phyloP scores from a whole-genome alignment of 129 eudicot species.

The Helichrysum umbraculigerum region DNA sequence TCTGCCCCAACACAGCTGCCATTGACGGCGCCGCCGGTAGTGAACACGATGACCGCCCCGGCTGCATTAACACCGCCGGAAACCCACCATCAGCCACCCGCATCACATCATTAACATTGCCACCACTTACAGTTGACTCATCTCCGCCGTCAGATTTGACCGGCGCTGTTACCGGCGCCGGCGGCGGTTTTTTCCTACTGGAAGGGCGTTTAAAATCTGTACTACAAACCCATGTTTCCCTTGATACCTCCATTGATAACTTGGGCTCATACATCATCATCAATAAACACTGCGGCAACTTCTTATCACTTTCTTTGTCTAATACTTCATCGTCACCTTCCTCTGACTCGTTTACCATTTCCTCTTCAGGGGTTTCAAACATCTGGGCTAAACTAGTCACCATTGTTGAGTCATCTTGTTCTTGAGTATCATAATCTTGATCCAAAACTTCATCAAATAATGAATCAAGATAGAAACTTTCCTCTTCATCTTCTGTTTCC shows the following conservation, averaged over 20 bases:
- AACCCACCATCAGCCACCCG: conserved; percentile 24
- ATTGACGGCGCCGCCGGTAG: conserved; percentile 52
- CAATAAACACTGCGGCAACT: conserved; percentile 82
- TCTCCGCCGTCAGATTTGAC: conserved; percentile 17
- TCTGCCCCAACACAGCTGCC: conserved; percentile 77
- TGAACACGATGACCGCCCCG: conserved; percentile 70
- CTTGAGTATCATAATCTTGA: conserved; percentile 38
- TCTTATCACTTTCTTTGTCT: conserved; percentile 23
- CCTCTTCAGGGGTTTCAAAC: conserved; percentile 26
- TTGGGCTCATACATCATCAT: conserved; percentile 96
- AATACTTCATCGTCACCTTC: conserved; percentile 14
- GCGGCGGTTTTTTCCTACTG: conserved; percentile 32
- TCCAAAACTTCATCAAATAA: conserved; percentile 42
- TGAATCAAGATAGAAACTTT: conserved; percentile 30
- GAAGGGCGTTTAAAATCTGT: conserved; percentile 72
- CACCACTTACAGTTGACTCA: conserved; percentile 22
- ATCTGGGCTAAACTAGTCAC: conserved; percentile 24
- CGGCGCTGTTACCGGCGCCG: conserved; percentile 26
- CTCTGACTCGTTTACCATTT: conserved; percentile 14
- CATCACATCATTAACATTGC: conserved; percentile 8
- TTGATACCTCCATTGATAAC: conserved; percentile 89
- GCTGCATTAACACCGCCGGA: conserved; percentile 38
- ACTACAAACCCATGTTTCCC: conserved; percentile 92
- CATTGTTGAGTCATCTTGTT: conserved; percentile 33
- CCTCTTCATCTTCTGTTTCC: conserved; percentile 28